Base-by-base conservation (phyloP, 2,329 filamentous ascomycete genomes). In the Aquanectria penicillioides region DNA sequence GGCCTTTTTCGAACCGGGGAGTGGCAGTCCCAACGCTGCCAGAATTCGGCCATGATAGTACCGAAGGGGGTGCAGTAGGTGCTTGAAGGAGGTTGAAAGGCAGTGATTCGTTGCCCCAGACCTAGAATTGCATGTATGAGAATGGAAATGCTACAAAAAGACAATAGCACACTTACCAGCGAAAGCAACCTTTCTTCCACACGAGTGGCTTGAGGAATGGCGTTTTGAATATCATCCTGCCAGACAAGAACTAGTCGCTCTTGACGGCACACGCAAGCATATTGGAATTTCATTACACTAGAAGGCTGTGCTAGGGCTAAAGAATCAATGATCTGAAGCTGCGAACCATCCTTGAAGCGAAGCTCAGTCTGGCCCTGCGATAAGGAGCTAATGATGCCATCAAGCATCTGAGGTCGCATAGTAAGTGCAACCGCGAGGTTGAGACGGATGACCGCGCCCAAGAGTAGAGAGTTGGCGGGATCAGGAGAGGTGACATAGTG, bases 321-420 rank as follows among this genome's bases (percentile, higher is more conserved):
- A 0, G 52, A 55, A 1, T 55, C 52, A 15, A 55, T 31, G 37
- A 55, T 48, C 26, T 55, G 43, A 22, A 55, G 43, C 18, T 55
- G 52, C 5, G 52, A 55, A 5, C 52, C 52, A 7, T 48, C 52
- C 22, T 55, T 55, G 52, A 55, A 55, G 4, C 52, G 52, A 7
- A 55, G 43, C 26, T 55, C 52, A 3, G 43, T 48, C 7, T 55
- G 43, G 15, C 41, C 33, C 2, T 34, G 20, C 9, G 52, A 15
- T 12, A 55, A 43, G 5, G 52, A 48, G 12, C 7, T 7, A 12
- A 55, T 34, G 28, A 55, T 48, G 7, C 43, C 52, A 41, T 55
- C 52, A 8, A 55, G 43, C 52, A 55, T 48, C 12, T 55, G 50
- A n/a, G 52, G 52, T 13, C 52, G 18, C 52, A 55, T 55, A 10